Evolutionary conservation across 2,329 filamentous ascomycete species (phyloP).

Genomic region (Trichoderma aggressivum): DNA sequence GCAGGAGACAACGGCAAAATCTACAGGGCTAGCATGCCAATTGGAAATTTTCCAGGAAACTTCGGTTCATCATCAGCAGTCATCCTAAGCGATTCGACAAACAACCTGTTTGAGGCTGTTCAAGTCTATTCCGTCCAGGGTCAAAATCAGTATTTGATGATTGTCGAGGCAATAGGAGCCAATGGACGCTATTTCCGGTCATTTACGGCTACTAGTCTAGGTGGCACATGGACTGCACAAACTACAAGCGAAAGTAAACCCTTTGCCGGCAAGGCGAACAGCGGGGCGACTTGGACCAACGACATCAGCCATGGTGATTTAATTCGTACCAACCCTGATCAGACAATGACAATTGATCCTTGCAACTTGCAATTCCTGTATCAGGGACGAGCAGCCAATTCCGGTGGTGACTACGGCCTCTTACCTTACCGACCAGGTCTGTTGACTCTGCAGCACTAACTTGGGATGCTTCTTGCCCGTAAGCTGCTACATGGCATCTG

Average conservation of each 20-base stretch:
- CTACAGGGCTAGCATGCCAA: not conserved
- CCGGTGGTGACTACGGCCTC: not conserved
- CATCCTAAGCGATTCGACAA: not conserved
- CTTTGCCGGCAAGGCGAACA: constrained; percentile 7
- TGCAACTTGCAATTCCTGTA: constrained; percentile 3
- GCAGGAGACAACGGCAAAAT: constrained; percentile 9
- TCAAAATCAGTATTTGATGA: not conserved
- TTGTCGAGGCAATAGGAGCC: constrained; percentile 6
- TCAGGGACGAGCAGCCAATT: not conserved
- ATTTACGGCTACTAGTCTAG: not conserved
- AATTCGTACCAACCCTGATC: constrained; percentile 8
- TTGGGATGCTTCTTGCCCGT: not conserved
- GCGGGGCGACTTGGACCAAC: constrained; percentile 6
- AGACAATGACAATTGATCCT: not conserved
- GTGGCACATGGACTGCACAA: constrained; percentile 1
- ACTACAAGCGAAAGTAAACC: not conserved
- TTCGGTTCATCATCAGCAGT: not conserved
- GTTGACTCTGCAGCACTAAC: not conserved
- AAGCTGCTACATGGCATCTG: not conserved
- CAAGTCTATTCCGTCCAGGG: not conserved
- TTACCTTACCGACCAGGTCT: not conserved
- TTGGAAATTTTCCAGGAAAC: not conserved
- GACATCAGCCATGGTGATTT: constrained; percentile 9
- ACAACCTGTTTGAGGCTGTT: constrained; percentile 6
- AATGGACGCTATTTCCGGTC: constrained; percentile 10